Evolutionary conservation across 768 basidiomycete species (phyloP), one percentile per base, ranked within the genome.

Genomic region (Suillus occidentalis): DNA sequence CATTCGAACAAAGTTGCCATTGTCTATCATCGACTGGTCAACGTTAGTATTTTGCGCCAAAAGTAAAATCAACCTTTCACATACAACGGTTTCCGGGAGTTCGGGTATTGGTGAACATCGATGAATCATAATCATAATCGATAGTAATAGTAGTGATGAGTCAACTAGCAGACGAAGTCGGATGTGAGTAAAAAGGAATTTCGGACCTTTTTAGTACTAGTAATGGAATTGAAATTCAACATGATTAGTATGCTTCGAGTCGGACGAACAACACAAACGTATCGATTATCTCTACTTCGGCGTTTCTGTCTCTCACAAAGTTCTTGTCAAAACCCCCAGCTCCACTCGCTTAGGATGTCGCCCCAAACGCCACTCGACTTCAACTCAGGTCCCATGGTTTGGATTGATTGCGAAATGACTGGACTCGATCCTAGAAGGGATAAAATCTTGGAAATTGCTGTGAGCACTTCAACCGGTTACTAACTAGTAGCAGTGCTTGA

Each of bases 371-470:
- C 82, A 6, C 75, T 87, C 37, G 74, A 79, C 63, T 84, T 81
- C 61, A 68, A 75, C n/a, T 85, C 84, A 40, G 88, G 89, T 0
- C 90, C 91, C 12, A 76, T 93, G 63, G 88, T 93, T 8, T 90
- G 92, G 93, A 83, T 94, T 60, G 92, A 95, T 74, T 92, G 91
- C 69, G 92, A 95, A 78, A 95, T 94, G 85, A 94, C 92, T 3
- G 92, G 92, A 5, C 81, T 95, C 45, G 76, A 90, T 71, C 83
- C 83, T 4, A 80, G 82, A 57, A 87, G 77, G 47, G 90, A 94
- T 76, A 87, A 84, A 67, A 85, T 94, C 36, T 73, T 95, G 3
- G 95, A 97, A 76, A 90, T 96, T 71, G 91, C 90, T 13, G 91
- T 88, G 65, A 66, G 83, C 69, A 12, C 18, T 59, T 31, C 28